These are phyloP conservation scores for Tubosaeta brunneosetosa DNA, from an alignment of 768 basidiomycete species.

Conservation along the genomic window DNA sequence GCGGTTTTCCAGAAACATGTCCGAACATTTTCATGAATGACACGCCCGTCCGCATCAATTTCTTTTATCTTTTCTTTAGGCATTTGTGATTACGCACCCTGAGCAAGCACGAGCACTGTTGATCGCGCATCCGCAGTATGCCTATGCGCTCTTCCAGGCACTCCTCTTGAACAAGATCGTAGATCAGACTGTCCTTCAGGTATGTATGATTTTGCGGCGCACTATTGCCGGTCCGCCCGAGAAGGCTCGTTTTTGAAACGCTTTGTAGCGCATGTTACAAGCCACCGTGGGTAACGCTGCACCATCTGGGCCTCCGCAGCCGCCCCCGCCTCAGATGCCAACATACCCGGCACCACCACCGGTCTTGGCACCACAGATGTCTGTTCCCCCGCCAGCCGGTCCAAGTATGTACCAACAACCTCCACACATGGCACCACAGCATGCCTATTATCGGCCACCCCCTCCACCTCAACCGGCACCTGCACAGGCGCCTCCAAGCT, in stretches of 20 bases:
- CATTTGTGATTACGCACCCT: slow-evolving; percentile 86
- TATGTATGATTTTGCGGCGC: slow-evolving; percentile 19
- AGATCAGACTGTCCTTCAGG: slow-evolving; percentile 82
- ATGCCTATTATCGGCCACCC: slow-evolving; percentile 29
- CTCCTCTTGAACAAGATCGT: slow-evolving; percentile 91
- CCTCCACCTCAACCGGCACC: slow-evolving; percentile 19
- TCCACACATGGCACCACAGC: slow-evolving; percentile 30
- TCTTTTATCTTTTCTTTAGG: slow-evolving; percentile 49
- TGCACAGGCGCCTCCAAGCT: slow-evolving; percentile 26
- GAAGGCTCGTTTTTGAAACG: slow-evolving; percentile 4
- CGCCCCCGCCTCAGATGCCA: slow-evolving; percentile 31
- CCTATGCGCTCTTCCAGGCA: slow-evolving; percentile 95
- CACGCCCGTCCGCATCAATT: slow-evolving; percentile 5
- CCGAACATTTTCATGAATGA: slow-evolving; percentile 20
- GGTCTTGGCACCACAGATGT: slow-evolving; percentile 30
- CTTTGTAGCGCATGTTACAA: slow-evolving; percentile 48
- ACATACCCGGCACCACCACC: slow-evolving; percentile 29
- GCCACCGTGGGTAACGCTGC: slow-evolving; percentile 32
- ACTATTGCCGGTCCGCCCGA: neutral
- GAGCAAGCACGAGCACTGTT: slow-evolving; percentile 83
- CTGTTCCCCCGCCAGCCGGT: slow-evolving; percentile 26
- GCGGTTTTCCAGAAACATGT: slow-evolving; percentile 16
- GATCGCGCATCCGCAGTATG: slow-evolving; percentile 82
- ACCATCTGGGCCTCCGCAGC: slow-evolving; percentile 26
- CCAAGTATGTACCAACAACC: slow-evolving; percentile 30